phyloP scores from a whole-genome alignment of 1,284 basidiomycete genomes.

The Flammula alnicola region DNA sequence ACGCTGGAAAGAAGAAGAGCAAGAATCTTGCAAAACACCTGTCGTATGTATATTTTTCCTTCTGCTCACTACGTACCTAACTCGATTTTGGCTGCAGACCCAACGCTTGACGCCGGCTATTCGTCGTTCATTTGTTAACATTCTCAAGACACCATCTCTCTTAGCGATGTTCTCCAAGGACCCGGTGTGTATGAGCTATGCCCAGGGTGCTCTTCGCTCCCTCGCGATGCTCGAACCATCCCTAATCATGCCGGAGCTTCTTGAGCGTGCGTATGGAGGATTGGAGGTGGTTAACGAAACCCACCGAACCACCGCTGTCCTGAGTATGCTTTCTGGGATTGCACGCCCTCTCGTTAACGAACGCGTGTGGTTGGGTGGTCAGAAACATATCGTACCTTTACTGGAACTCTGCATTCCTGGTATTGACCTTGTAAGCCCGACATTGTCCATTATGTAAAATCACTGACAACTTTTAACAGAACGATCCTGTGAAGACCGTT shows the following conservation, averaged over 20 bases:
- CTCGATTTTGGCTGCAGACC: constrained; percentile 43
- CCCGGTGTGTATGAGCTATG: constrained; percentile 64
- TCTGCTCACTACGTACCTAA: background rate
- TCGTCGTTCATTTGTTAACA: constrained; percentile 82
- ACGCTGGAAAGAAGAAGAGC: constrained; percentile 85
- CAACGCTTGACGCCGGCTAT: constrained; percentile 85
- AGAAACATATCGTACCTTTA: constrained; percentile 88
- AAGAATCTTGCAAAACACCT: constrained; percentile 82
- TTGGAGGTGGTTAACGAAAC: constrained; percentile 96
- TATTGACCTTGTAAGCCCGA: constrained; percentile 74
- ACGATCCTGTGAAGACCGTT: constrained; percentile 92
- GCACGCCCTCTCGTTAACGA: constrained; percentile 82
- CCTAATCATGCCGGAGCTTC: constrained; percentile 89
- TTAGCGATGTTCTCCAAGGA: constrained; percentile 97
- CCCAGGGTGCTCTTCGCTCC: constrained; percentile 73
- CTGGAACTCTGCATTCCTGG: constrained; percentile 92
- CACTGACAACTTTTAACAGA: constrained; percentile 49
- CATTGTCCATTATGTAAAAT: constrained; percentile 12
- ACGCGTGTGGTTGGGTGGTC: constrained; percentile 81
- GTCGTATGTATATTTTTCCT: constrained; percentile 46
- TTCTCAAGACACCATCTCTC: constrained; percentile 86
- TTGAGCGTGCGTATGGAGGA: constrained; percentile 91
- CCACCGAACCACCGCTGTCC: constrained; percentile 88
- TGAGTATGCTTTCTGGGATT: constrained; percentile 86
- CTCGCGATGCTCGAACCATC: constrained; percentile 86